phyloP scores from a whole-genome alignment of 345 rosid species.

The Odontarrhena argentea region DNA sequence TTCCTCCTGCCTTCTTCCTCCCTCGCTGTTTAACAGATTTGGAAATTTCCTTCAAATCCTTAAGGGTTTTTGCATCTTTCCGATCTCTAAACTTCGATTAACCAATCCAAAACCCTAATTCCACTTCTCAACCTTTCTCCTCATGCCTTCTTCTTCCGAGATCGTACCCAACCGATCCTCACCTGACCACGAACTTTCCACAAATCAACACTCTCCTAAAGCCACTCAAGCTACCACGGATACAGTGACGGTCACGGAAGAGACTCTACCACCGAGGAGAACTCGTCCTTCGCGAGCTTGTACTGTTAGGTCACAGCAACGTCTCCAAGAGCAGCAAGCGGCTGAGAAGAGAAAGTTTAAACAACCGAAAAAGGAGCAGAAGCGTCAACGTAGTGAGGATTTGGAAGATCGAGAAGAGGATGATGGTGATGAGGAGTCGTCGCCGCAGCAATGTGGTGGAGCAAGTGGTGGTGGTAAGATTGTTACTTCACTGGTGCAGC shows the following conservation, averaged over 20 bases:
- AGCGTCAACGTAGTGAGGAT: conserved; percentile 66
- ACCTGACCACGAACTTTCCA: conserved; percentile 44
- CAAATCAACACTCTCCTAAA: conserved; percentile 29
- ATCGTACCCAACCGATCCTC: conserved; percentile 50
- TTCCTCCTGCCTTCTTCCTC: conserved; percentile 6
- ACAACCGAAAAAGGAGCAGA: conserved; percentile 55
- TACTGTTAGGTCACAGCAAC: conserved; percentile 74
- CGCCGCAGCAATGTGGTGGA: conserved; percentile 58
- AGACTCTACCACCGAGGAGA: conserved; percentile 48
- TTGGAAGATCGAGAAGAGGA: conserved; percentile 50
- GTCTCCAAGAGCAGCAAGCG: conserved; percentile 61
- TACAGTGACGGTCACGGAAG: conserved; percentile 22
- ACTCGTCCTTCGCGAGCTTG: conserved; percentile 91
- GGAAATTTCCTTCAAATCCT: conserved; percentile 18
- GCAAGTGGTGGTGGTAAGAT: conserved; percentile 47
- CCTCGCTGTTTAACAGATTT: conserved; percentile 34
- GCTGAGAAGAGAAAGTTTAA: conserved; percentile 62
- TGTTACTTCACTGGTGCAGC: conserved; percentile 64
- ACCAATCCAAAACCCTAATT: not conserved
- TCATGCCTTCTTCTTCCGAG: conserved; percentile 48
- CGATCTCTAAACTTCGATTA: not conserved
- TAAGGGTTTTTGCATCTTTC: conserved; percentile 1
- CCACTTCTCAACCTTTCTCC: conserved; percentile 28
- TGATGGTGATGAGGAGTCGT: conserved; percentile 42
- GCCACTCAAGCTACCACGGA: not conserved